Evolutionary conservation across 257 asterid genomes (phyloP).

Genomic region (Salvia hispanica): DNA sequence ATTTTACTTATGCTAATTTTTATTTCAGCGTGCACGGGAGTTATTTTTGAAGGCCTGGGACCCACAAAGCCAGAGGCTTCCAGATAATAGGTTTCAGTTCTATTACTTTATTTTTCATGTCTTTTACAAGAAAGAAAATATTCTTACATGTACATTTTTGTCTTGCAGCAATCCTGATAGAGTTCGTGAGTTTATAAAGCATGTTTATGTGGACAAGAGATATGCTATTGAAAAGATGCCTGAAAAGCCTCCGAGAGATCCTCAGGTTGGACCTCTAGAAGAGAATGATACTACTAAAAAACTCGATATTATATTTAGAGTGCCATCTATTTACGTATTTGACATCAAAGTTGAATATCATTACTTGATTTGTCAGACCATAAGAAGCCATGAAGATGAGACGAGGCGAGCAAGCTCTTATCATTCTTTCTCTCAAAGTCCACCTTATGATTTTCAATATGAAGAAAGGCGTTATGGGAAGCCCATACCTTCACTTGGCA

Average conservation of each 20-base stretch:
- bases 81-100: slow-evolving; percentile 66
- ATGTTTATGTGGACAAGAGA: slow-evolving; percentile 58
- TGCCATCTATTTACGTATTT: background rate
- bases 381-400: slow-evolving; percentile 60
- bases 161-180: slow-evolving; percentile 70
- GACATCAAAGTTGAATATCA: slow-evolving; percentile 24
- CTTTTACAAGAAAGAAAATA: slow-evolving; percentile 1
- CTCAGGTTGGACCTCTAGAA: slow-evolving; percentile 52
- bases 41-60: slow-evolving; percentile 74
- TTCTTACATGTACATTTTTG: slow-evolving; percentile 7
- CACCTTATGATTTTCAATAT: slow-evolving; percentile 88
- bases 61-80: slow-evolving; percentile 62
- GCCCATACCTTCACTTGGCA: slow-evolving; percentile 52
- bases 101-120: slow-evolving; percentile 9
- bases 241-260: slow-evolving; percentile 75
- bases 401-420: slow-evolving; percentile 82
- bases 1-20: slow-evolving; percentile 23
- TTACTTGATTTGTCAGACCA: slow-evolving; percentile 47
- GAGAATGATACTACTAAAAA: slow-evolving; percentile 18
- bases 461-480: slow-evolving; percentile 87
- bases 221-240: slow-evolving; percentile 52
- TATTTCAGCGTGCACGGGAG: slow-evolving; percentile 84
- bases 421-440: slow-evolving; percentile 88
- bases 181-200: slow-evolving; percentile 74
- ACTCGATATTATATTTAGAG: background rate